phyloP scores from a whole-genome alignment of 2,329 filamentous ascomycete species.

The Colletotrichum sp. region DNA sequence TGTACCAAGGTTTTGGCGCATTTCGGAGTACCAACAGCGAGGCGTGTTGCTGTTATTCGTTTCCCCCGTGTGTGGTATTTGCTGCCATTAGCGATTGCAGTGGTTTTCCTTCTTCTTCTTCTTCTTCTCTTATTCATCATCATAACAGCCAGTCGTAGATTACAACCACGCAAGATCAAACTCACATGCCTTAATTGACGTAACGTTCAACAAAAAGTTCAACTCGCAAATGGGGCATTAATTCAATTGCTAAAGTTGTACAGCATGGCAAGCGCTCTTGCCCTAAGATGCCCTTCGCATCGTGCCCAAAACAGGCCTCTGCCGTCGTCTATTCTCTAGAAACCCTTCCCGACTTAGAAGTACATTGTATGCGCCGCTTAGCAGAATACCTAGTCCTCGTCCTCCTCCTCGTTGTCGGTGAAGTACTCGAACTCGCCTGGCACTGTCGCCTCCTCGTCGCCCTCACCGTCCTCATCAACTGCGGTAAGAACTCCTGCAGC shows the following conservation, averaged over 20 bases:
- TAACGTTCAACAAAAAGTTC: neutral
- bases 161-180: too few species aligned
- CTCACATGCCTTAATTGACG: neutral
- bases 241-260: slow-evolving; percentile 11
- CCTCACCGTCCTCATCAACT: slow-evolving; percentile 83
- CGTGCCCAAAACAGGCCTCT: neutral
- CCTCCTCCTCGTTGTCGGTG: slow-evolving; percentile 65
- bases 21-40: neutral
- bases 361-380: neutral
- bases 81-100: neutral
- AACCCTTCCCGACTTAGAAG: neutral
- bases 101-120: neutral
- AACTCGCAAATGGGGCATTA: neutral
- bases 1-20: neutral
- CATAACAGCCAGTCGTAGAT: neutral
- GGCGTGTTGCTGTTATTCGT: neutral
- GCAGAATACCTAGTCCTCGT: slow-evolving; percentile 28
- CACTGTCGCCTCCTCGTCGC: slow-evolving; percentile 72
- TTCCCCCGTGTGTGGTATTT: neutral
- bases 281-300: neutral
- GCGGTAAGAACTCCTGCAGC: slow-evolving; percentile 84
- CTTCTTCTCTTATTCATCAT: neutral
- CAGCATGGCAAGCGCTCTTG: neutral
- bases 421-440: slow-evolving; percentile 82
- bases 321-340: slow-evolving; percentile 15